Evolutionary conservation across 2,329 filamentous ascomycete genomes (phyloP), one percentile per base, ranked within the genome.

Genomic region (Hymenoscyphus fraxineus): DNA sequence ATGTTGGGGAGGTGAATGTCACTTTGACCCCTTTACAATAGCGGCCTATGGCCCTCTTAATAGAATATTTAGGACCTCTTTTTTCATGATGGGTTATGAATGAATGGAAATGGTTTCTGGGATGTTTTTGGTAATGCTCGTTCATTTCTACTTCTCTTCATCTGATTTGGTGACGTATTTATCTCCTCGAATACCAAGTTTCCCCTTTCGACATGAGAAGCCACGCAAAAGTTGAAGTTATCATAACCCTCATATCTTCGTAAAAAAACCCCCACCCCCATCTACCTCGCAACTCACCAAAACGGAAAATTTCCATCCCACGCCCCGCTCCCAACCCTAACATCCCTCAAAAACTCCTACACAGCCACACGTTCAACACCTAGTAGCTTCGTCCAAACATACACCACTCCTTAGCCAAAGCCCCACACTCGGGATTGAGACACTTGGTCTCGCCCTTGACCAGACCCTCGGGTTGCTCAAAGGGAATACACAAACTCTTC

Each of bases 391-490:
- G 84, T 73, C 94, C 94, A 78, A 97, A 98, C 88, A 97, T 90
- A 78, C 91, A 91, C 90, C 92, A 98, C 74, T 89, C 85, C 82
- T 94, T 87, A 19, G 94, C 94, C 60, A 87, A 80, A 68, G 82
- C 82, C 66, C 82, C 81, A 80, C 94, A 98, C 74, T 94, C 89
- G 54, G 94, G 94, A 83, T 91, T 97, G 72, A 94, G 83, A 77
- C 95, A 99, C 79, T 95, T 93, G 65, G 92, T 97, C 80, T 91
- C 89, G 59, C 91, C 93, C 69, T 86, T 81, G 68, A 90, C 84
- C 68, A 96, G 81, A 31, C 89, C 91, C 73, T 89, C 86, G 47
- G 93, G 93, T 85, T 97, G 92, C 68, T 95, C 90, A 71, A 93
- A 94, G 59, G 89, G 89, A 80, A 91, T 91, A 74, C 89, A 92